A percentile compares a stretch with the other conserved stretches of the same genome.
Evolutionary conservation across 2,329 filamentous ascomycete genomes (phyloP).

Genomic region (Xylariaceae sp.): DNA sequence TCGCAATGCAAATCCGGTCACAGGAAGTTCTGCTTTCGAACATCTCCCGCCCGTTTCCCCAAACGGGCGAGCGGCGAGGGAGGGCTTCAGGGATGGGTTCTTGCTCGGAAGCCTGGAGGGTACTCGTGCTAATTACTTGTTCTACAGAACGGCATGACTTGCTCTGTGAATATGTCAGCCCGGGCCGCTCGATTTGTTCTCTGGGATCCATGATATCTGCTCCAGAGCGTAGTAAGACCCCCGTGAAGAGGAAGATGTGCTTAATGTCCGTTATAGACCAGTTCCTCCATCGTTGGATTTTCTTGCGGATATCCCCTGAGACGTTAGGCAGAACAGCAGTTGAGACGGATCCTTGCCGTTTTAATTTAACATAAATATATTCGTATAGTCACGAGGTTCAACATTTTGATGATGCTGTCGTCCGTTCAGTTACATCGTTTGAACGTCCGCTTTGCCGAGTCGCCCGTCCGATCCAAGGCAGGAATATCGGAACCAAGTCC

Average conservation of each 20-base stretch:
- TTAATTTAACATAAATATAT: neutral
- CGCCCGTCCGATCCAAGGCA: neutral
- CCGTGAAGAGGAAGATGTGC: no score
- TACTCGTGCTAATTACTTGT: no score
- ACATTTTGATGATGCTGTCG: neutral
- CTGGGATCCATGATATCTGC: no score
- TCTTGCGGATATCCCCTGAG: no score
- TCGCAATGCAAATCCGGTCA: neutral
- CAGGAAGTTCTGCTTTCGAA: neutral
- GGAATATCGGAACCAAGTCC: constrained; percentile 7
- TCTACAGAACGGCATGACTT: no score
- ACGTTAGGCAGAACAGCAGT: neutral
- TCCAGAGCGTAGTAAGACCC: no score
- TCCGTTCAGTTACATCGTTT: constrained; percentile 3
- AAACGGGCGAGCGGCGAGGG: neutral
- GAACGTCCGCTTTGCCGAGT: neutral
- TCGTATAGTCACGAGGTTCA: constrained; percentile 2
- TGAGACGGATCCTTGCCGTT: neutral
- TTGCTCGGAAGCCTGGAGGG: no score
- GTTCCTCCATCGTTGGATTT: no score
- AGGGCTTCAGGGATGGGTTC: no score
- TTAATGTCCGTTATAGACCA: no score
- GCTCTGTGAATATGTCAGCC: no score
- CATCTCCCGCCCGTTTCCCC: constrained; percentile 10
- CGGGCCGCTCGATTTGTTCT: no score